phyloP scores from a whole-genome alignment of 2,329 filamentous ascomycete genomes.

The Seiridium unicorne region DNA sequence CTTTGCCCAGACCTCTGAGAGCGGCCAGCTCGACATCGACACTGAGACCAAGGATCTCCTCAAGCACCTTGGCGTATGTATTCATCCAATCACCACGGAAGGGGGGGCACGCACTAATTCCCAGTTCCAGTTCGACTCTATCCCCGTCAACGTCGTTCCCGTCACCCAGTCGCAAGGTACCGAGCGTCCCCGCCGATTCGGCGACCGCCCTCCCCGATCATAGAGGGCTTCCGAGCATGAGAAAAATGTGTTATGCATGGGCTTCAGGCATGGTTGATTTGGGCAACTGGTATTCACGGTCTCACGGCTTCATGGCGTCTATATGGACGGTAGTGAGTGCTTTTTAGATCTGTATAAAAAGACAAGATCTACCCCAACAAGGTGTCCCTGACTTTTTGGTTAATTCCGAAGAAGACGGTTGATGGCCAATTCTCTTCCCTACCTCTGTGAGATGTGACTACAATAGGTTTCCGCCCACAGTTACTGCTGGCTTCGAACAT shows the following conservation, averaged over 20 bases:
- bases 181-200: conserved; percentile 79
- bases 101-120: conserved; percentile 24
- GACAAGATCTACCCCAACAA: conserved; percentile 61
- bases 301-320: conserved; percentile 53
- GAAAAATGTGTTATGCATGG: conserved; percentile 3
- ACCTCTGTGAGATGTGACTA: not conserved
- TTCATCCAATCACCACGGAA: not conserved
- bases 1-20: conserved; percentile 92
- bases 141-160: conserved; percentile 92
- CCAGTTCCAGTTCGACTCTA: conserved; percentile 78
- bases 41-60: conserved; percentile 98
- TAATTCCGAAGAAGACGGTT: conserved; percentile 72
- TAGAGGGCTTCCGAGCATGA: not conserved
- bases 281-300: conserved; percentile 42
- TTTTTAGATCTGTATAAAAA: conserved; percentile 55
- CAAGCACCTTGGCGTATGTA: conserved; percentile 96
- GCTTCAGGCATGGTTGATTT: conserved; percentile 26
- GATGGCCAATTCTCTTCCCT: conserved; percentile 70
- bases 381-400: conserved; percentile 85
- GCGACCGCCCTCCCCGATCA: conserved; percentile 52
- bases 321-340: conserved; percentile 54
- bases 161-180: conserved; percentile 84
- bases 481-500: too few species aligned
- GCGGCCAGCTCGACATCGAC: conserved; percentile 91
- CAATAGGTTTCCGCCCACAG: too few species aligned